Evolutionary conservation across 768 basidiomycete genomes (phyloP), one percentile per base, ranked within the genome.

Genomic region (Hydnum rufescens): DNA sequence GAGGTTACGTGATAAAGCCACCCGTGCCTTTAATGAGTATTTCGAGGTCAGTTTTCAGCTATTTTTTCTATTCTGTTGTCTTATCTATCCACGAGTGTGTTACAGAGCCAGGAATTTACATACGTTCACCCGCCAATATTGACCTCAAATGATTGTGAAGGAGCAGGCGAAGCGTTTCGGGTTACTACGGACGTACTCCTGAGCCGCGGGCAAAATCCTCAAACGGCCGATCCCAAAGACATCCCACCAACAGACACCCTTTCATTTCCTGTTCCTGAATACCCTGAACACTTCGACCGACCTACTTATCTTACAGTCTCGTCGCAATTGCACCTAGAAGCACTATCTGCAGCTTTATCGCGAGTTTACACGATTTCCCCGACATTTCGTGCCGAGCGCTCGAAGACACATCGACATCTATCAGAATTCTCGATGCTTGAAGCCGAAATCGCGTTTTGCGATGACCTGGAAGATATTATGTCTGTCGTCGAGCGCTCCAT

Each of bases 361-460:
- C 77, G 92, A 19, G 83, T 86, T 1, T 99, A 90, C 68, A 92
- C 92, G 1, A 74, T 99, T 23, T 80, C 85, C 0, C 92, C 95
- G 0, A 82, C 83, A 57, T 99, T 99, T 66, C 82, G 95, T 16
- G 93, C 95, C 22, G 95, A 99, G 62, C 77, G 77, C 3, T 84
- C 81, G 2, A 73, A 80, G 58, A 96, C 93, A 1, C 75, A 76
- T 30, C 72, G 93, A n/a, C 95, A 99, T 62, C 74, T 99, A 8
- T 78, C 87, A 49, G 95, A 99, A 64, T 99, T 99, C 65, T 96
- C 88, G 84, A 99, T 99, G 95, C 76, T 96, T 51, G 95, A 99
- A 66, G 92, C 86, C 0, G 95, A 99, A 62, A 80, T 87, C 74
- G 78, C 78, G 0, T 82, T 78, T 61, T 57, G 62, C 2, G 66